A percentile compares a stretch with the other conserved stretches of the same genome.
These are phyloP conservation scores for Rachicladosporium sp. DNA, from an alignment of 2,329 filamentous ascomycete genomes.

Conservation along the genomic window DNA sequence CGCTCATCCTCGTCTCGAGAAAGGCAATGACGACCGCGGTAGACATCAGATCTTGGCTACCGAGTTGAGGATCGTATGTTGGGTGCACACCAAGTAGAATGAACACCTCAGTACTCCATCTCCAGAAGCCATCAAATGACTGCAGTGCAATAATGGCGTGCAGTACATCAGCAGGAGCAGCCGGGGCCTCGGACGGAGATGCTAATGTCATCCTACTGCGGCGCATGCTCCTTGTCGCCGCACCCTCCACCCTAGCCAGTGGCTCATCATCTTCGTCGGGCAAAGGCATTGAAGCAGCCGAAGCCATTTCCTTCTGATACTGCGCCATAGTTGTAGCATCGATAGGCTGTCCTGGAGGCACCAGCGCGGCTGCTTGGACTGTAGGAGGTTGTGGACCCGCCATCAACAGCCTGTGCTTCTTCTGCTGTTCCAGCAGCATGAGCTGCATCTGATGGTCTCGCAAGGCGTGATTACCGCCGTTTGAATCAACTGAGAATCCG, in stretches of 20 bases:
- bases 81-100: conserved; percentile 8
- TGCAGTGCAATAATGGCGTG: conserved; percentile 42
- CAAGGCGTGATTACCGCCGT: conserved; percentile 61
- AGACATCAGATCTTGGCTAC: conserved; percentile 12
- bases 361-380: no score
- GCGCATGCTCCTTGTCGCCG: no score
- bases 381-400: conserved; percentile 27
- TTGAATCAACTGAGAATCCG: conserved; percentile 9
- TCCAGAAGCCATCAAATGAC: conserved; percentile 44
- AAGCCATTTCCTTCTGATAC: no score
- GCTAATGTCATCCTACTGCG: no score
- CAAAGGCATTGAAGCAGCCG: no score
- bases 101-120: conserved; percentile 20
- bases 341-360: no score
- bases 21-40: conserved; percentile 37
- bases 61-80: neutral
- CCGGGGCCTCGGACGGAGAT: no score
- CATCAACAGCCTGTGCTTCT: conserved; percentile 76
- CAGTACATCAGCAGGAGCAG: conserved; percentile 15
- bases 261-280: no score
- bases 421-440: conserved; percentile 76
- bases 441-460: conserved; percentile 85
- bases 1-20: conserved; percentile 35
- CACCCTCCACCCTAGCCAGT: no score
- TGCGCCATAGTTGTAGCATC: no score